These are phyloP conservation scores for Anisogramma anomala DNA, from an alignment of 2,329 filamentous ascomycete species.

Conservation along the genomic window DNA sequence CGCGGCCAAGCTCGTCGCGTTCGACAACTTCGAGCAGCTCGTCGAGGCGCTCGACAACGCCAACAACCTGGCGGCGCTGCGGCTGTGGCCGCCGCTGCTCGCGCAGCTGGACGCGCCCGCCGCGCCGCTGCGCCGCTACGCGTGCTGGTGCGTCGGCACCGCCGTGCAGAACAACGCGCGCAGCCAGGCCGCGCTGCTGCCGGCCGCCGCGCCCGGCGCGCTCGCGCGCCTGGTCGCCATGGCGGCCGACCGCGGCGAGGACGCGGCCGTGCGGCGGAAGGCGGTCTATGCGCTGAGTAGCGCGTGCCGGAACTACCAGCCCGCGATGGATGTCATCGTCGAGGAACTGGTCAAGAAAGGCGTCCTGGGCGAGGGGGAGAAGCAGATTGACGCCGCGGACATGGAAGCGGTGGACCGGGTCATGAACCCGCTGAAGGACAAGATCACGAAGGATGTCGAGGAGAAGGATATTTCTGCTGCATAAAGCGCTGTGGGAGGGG, in stretches of 20 bases:
- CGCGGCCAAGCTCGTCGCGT: conserved; percentile 69
- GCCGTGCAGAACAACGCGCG: conserved; percentile 93
- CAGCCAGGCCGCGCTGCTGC: conserved; percentile 60
- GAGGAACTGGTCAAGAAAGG: conserved; percentile 47
- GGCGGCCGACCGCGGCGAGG: conserved; percentile 46
- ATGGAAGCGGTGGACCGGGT: conserved; percentile 78
- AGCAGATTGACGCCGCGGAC: conserved; percentile 64
- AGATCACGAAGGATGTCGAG: conserved; percentile 26
- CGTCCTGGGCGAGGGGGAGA: conserved; percentile 30
- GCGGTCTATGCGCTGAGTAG: conserved; percentile 82
- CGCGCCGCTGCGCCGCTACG: conserved; percentile 65
- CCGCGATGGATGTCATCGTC: conserved; percentile 59
- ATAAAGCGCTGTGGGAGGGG: conserved; percentile 1
- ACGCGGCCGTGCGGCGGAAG: conserved; percentile 64
- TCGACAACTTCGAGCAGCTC: conserved; percentile 91
- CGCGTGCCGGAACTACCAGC: conserved; percentile 79
- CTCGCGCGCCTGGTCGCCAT: conserved; percentile 59
- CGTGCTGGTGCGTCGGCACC: conserved; percentile 88
- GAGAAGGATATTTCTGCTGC: conserved; percentile 10
- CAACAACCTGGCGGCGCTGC: conserved; percentile 74
- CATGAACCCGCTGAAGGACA: conserved; percentile 54
- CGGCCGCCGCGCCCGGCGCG: conserved; percentile 45
- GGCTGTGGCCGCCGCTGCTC: conserved; percentile 73
- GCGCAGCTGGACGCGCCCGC: conserved; percentile 56
- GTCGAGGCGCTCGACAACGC: conserved; percentile 93